A percentile compares a stretch with the other conserved stretches of the same genome.
These are phyloP conservation scores for Ceratocystis cacaofunesta DNA, from an alignment of 2,329 filamentous ascomycete species.

Conservation along the genomic window DNA sequence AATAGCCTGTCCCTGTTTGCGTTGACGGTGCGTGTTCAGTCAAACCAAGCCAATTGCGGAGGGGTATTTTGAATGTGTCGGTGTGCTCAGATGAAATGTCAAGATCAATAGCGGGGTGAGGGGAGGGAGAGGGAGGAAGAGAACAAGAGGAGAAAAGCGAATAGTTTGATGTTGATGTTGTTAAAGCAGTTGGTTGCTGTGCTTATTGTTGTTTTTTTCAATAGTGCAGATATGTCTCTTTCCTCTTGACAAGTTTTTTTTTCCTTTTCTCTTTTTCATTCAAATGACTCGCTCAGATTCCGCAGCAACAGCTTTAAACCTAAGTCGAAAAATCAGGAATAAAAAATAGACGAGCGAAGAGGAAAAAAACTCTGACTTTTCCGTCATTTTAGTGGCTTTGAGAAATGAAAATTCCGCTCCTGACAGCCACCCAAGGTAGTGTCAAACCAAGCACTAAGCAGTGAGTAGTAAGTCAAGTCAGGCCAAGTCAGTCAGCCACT, in stretches of 20 bases:
- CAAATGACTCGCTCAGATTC: conserved; percentile 1
- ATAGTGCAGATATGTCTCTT: neutral
- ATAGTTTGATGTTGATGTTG: neutral
- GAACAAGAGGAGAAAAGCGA: neutral
- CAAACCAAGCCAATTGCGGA: neutral
- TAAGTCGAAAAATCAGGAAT: neutral
- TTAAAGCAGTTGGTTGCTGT: neutral
- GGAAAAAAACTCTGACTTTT: neutral
- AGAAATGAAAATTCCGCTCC: neutral
- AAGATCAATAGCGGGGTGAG: conserved; percentile 1
- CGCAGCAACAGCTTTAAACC: neutral
- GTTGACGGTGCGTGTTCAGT: neutral
- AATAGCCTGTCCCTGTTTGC: neutral
- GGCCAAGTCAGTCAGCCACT: too few species aligned
- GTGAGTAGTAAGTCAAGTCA: too few species aligned
- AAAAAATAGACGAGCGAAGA: neutral
- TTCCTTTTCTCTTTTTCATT: neutral
- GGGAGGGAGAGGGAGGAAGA: neutral
- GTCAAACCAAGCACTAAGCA: too few species aligned
- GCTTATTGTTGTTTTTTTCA: neutral
- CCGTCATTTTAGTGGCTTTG: neutral
- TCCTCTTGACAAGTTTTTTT: neutral
- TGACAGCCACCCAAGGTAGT: neutral
- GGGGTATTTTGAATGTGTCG: neutral
- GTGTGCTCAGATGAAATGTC: conserved; percentile 3